Conservation (phyloP, 257 asterid genomes). For the Apocynum venetum region DNA sequence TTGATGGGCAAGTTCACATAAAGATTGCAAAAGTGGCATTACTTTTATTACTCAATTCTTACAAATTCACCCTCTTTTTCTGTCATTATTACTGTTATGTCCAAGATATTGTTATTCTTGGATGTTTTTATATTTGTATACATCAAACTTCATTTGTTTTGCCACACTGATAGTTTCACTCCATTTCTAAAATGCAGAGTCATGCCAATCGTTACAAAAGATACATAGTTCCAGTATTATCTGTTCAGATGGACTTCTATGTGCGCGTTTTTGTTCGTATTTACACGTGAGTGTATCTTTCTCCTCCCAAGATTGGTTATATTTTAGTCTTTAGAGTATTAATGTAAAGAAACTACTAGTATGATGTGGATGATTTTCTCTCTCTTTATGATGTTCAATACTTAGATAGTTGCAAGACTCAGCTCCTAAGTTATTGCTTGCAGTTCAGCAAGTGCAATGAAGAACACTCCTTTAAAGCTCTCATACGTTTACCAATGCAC, state of each 20-base stretch:
- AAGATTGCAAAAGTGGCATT: not conserved
- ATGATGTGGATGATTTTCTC: not conserved
- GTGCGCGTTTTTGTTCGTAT: conserved; percentile 93
- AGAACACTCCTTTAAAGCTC: conserved; percentile 89
- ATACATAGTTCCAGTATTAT: conserved; percentile 84
- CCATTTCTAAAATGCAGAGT: conserved; percentile 50
- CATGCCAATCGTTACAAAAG: conserved; percentile 97
- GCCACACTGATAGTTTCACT: not conserved
- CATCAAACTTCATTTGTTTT: not conserved
- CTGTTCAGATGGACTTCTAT: conserved; percentile 96
- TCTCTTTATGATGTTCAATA: not conserved
- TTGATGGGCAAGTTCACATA: not conserved
- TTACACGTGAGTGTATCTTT: conserved; percentile 60
- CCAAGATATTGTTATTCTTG: not conserved
- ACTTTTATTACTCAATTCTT: not conserved
- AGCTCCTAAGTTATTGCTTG: conserved; percentile 24
- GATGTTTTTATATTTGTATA: not conserved
- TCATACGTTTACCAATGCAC: conserved; percentile 92
- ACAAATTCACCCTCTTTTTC: not conserved
- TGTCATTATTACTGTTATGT: not conserved
- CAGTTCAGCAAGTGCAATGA: conserved; percentile 96
- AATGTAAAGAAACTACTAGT: not conserved
- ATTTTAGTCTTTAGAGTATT: not conserved
- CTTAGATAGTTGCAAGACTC: conserved; percentile 6
- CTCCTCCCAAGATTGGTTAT: conserved; percentile 3